Conservation (phyloP, 371 early-diverging fungal species). For the Mortierella sp. region DNA sequence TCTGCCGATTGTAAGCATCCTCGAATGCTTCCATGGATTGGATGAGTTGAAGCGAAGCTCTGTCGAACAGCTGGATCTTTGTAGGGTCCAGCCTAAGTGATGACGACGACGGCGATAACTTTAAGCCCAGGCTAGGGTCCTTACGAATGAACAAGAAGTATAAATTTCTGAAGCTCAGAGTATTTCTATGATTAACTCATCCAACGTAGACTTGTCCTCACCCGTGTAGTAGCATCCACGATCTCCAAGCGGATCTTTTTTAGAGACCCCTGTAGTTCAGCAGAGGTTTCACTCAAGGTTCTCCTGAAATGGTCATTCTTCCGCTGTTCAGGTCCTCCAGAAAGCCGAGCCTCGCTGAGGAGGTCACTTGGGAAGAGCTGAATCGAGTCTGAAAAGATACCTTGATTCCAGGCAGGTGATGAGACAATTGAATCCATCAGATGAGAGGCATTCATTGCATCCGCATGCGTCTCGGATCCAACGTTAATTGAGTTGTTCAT, state of each 20-base stretch:
- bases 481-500: neutral
- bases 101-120: neutral
- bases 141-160: neutral
- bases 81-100: neutral
- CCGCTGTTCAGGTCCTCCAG: neutral
- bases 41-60: neutral
- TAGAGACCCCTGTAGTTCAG: neutral
- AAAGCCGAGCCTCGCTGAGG: neutral
- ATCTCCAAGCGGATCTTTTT: neutral
- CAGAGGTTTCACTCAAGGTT: neutral
- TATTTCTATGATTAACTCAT: neutral
- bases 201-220: neutral
- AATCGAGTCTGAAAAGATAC: constrained; percentile 1
- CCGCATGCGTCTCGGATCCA: neutral
- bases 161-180: neutral
- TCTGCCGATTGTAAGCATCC: neutral
- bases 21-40: neutral
- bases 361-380: neutral
- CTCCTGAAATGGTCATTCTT: neutral
- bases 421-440: neutral
- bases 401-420: constrained; percentile 1
- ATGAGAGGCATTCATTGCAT: neutral
- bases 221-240: neutral
- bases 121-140: neutral
- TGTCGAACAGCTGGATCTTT: neutral